Conservation (phyloP, 2,329 filamentous ascomycete genomes). For the Huntiella bhutanensis region DNA sequence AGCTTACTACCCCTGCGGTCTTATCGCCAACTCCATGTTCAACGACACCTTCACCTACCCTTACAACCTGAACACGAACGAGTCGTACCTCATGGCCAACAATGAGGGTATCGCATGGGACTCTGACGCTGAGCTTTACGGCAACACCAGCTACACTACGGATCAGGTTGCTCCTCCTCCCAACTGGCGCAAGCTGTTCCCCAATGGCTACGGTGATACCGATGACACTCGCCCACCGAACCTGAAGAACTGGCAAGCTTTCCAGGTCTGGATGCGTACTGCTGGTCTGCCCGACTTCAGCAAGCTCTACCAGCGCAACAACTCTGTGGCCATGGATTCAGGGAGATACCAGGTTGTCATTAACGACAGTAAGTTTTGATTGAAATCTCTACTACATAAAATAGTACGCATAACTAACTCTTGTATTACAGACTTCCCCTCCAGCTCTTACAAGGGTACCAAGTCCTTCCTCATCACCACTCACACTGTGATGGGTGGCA, state of each 20-base stretch:
- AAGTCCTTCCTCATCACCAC: conserved; percentile 85
- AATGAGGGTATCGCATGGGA: conserved; percentile 66
- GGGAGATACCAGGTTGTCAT: conserved; percentile 66
- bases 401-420: conserved; percentile 5
- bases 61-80: conserved; percentile 37
- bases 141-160: conserved; percentile 43
- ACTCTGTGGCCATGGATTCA: conserved; percentile 42
- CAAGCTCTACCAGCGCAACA: conserved; percentile 77
- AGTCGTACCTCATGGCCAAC: conserved; percentile 57
- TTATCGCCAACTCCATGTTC: conserved; percentile 94
- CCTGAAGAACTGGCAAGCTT: conserved; percentile 57
- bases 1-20: conserved; percentile 81
- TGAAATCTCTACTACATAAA: background rate
- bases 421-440: conserved; percentile 50
- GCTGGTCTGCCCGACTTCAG: conserved; percentile 86
- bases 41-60: conserved; percentile 73
- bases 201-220: conserved; percentile 41
- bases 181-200: conserved; percentile 61
- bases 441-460: conserved; percentile 59
- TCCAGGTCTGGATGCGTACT: conserved; percentile 98
- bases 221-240: conserved; percentile 46
- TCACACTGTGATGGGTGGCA: conserved; percentile 79
- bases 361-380: conserved; percentile 44
- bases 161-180: conserved; percentile 59
- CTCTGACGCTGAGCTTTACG: conserved; percentile 67